Evolutionary conservation across 176 grass and related monocot genomes (phyloP), one percentile per base, ranked within the genome.

Genomic region (Hordeum marinum): DNA sequence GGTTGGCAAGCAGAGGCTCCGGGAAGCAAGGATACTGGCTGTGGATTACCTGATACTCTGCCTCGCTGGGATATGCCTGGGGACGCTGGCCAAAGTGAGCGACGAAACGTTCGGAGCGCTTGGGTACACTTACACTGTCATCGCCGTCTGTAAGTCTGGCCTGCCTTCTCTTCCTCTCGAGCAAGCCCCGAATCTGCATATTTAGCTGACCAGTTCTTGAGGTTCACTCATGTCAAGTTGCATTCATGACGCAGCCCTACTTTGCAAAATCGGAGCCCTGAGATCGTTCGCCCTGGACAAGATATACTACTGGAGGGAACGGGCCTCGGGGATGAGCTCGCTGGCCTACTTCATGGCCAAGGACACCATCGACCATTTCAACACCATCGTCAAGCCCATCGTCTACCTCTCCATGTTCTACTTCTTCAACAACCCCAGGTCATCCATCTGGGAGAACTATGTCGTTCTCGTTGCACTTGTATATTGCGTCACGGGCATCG

Each of bases 381-480:
- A 94, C 70, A 94, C 92, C 25, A 61, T 92, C n/a, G 80, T 94
- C 32, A 94, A 94, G 68, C 92, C 92, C 31, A 94, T 94, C 29
- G 84, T 92, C 61, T 94, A 94, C 79, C 92, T 94, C 11, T 94
- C 92, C 48, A 94, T 94, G 92, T 94, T 94, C 87, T 94, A 94
- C 48, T 94, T 92, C 87, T 94, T 94, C 87, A 92, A 94, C 85
- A 94, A 94, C 57, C 92, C 92, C 24, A 89, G 92, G 78, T 94
- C 92, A 8, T 92, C 92, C 10, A 94, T 92, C 31, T 76, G 85
- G 85, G 90, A 92, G 52, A 94, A 92, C 68, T 94, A 94, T 2
- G 63, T 92, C 2, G 86, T 94, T 34, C 57, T 91, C 4, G 73
- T 94, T 0, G 87, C 84, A 8, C 92, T 94, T 1, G 84, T 87